Evolutionary conservation across 2,329 filamentous ascomycete genomes (phyloP).

Genomic region (Cladorrhinum sp.): DNA sequence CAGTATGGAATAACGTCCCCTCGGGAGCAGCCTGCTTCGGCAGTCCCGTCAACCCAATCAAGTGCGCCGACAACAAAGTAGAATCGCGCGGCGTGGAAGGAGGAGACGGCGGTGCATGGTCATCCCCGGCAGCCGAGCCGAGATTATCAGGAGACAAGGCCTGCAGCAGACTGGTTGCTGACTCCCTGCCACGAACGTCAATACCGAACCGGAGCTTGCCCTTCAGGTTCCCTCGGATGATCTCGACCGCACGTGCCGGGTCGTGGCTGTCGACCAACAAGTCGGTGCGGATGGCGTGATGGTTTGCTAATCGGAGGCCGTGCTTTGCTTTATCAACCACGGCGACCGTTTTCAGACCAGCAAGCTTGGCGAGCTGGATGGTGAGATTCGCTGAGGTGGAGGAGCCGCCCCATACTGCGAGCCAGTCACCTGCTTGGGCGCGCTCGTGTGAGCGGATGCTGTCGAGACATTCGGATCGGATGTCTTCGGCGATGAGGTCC

Average conservation of each 20-base stretch:
- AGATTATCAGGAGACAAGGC: constrained; percentile 41
- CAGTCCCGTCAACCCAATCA: constrained; percentile 65
- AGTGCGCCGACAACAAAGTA: constrained; percentile 44
- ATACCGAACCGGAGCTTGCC: constrained; percentile 63
- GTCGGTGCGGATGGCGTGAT: constrained; percentile 49
- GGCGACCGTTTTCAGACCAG: constrained; percentile 62
- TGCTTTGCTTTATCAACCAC: constrained; percentile 67
- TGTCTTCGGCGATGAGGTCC: constrained; percentile 55
- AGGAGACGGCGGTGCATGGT: constrained; percentile 32
- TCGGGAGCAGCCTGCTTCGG: constrained; percentile 52
- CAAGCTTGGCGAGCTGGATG: constrained; percentile 65
- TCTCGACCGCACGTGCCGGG: constrained; percentile 59
- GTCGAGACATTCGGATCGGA: constrained; percentile 60
- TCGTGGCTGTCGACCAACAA: constrained; percentile 68
- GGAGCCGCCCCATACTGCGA: constrained; percentile 74
- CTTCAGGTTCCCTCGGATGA: constrained; percentile 58
- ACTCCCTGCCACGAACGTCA: constrained; percentile 65
- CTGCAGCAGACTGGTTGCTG: constrained; percentile 56
- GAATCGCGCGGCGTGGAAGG: constrained; percentile 39
- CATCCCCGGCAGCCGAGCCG: not conserved
- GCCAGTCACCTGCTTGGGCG: constrained; percentile 61
- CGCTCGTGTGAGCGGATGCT: constrained; percentile 52
- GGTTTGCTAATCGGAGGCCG: constrained; percentile 53
- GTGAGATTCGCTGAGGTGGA: constrained; percentile 67
- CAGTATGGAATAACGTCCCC: constrained; percentile 56